Evolutionary conservation across 768 basidiomycete species (phyloP), one percentile per base, ranked within the genome.

Genomic region (Amanita polypyramis): DNA sequence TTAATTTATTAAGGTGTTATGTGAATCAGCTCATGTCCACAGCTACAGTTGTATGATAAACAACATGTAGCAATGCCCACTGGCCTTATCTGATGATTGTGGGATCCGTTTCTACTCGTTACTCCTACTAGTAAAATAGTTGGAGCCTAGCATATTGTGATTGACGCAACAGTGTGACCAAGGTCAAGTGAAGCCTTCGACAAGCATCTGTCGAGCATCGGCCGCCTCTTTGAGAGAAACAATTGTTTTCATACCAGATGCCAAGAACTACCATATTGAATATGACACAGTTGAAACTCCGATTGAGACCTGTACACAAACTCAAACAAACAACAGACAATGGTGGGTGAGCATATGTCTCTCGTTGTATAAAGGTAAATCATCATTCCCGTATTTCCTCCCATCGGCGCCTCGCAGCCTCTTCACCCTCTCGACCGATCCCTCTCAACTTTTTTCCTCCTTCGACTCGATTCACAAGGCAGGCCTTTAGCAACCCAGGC

Each of bases 61-160:
- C 57, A 11, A 73, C 56, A 0, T 64, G 58, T 3, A 51, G 43
- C 2, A 72, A 46, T 0, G 60, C n/a, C n/a, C n/a, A n/a, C n/a
- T n/a, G n/a, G n/a, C n/a, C n/a, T n/a, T n/a, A n/a, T n/a, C 61
- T 15, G 65, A 63, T 1, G 49, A 53, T 0, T 45, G 30, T 2
- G 50, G 19, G 1, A 64, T n/a, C 0, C 56, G 56, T 5, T 52
- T 3, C 48, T 70, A 69, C 0, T 68, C 46, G 4, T 30, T 43
- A 8, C 57, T 23, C 50, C 54, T 43, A 6, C 63, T 52, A 2
- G 12, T 51, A 5, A 52, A 9, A 41, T 69, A 61, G 11, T 61
- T 52, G 0, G 25, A 33, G 8, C 58, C 59, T 2, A 68, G 50
- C 0, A 57, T 58, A 4, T 53, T n/a, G 2, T 0, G 62, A 58